Base-by-base conservation (phyloP, 441 rosid genomes). In the Arabidopsis lyrata region DNA sequence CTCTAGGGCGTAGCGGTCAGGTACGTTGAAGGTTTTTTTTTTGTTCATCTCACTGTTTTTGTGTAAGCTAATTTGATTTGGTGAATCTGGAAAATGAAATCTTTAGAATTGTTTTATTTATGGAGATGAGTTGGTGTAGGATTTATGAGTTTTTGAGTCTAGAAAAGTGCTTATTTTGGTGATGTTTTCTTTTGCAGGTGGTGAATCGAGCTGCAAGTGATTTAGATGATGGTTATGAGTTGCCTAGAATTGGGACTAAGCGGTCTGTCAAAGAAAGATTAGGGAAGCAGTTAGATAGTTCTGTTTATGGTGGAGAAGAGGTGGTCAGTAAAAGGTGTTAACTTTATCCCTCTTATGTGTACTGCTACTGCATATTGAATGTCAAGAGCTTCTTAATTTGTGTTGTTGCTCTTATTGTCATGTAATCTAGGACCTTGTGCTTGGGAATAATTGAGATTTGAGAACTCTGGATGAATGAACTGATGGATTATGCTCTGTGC, bases 251-350 rank as follows among this genome's bases (percentile, higher is more conserved):
- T 45, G 96, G 97, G 56, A 83, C 77, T 31, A 94, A 94, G 86
- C 87, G 96, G 54, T 83, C 98, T 36, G 85, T 86, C 8, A 87
- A 89, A 77, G 98, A 94, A 57, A 85, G 98, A 81, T 77, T 94
- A 77, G 98, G 97, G 35, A 73, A 81, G 54, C 83, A 68, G 82
- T 67, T 66, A 12, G 93, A 85, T 76, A 36, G 66, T 72, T 83
- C 85, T 1, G 39, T 41, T 32, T 72, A 44, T 29, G 86, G 84
- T 54, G 73, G 62, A 55, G 66, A 62, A 14, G 83, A 66, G 47
- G 56, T 58, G 48, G 66, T 78, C 83, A 75, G 76, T 73, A 93
- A 90, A 83, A 79, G 92, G 98, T 93, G 81, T 63, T 73, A 57
- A 49, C 70, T 44, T 7, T 59, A 54, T 66, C 65, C 58, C 54